Base-by-base conservation (phyloP, 2,329 filamentous ascomycete species). In the Fusarium sublunatum region DNA sequence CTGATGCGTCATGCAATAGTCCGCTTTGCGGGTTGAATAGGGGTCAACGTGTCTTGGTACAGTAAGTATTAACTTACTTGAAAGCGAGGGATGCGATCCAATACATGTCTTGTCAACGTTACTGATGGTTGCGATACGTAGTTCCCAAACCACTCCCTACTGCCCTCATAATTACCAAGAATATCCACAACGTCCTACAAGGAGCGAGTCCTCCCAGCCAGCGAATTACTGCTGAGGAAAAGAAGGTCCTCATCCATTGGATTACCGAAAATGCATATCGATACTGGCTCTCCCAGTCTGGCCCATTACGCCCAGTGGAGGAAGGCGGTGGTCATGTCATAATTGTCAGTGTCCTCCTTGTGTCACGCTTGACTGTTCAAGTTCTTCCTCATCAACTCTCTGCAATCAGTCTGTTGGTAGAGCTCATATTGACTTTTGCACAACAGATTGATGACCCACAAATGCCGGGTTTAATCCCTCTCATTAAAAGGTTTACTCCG, bases 101-200 rank as follows among this genome's bases (percentile, higher is more conserved):
- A 31, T 3, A 19, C 19, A 8, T 35, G 15, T 26, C 11, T 53
- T 62, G 11, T 64, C 35, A 19, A 3, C 3, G 6, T 15, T 28
- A 28, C 8, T 28, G 26, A 28, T 28, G 26, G 26, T 28, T 28
- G 26, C 26, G 36, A 32, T n/a, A n/a, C n/a, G n/a, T 29, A 82
- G 91, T 93, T 1, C 91, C 91, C 7, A 92, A 91, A 74, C 90
- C 91, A 15, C 88, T 89, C 42, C 90, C 90, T 2, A 88, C 89
- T n/a, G 87, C 93, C 7, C 94, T 94, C 76, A 83, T 90, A 45
- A 89, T 92, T 75, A 95, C 91, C 65, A 95, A 95, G 78, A 92
- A 89, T 65, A 90, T 93, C 67, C 91, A 95, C 83, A 95, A 94
- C 76, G 93, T 93, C 64, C 85, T 95, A 3, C 91, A 95, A 77